Percentiles rank a stretch among this genome's conserved stretches.
Conservation (phyloP, 2,329 filamentous ascomycete species). For the Penicillium sp. region DNA sequence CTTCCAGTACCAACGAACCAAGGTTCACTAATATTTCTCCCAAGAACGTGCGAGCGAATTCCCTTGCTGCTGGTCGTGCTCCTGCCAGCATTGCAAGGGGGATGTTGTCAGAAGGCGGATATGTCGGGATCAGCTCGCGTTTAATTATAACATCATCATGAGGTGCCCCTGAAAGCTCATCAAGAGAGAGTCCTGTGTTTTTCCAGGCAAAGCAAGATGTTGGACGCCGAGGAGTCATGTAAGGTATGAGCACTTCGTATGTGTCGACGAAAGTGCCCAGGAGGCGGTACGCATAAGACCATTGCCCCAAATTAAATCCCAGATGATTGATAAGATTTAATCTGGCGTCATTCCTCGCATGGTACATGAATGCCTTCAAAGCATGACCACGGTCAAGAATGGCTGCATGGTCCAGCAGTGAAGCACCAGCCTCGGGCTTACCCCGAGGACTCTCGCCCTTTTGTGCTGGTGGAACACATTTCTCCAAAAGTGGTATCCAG, state of each 20-base stretch:
- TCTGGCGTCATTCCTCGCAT: conserved; percentile 22
- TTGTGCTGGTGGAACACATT: conserved; percentile 29
- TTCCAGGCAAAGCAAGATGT: conserved; percentile 13
- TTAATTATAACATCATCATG: neutral
- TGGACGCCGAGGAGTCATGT: conserved; percentile 12
- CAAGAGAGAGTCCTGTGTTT: conserved; percentile 25
- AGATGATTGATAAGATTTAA: conserved; percentile 43
- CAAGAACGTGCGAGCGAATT: conserved; percentile 29
- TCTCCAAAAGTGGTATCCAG: conserved; percentile 39
- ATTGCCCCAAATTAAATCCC: conserved; percentile 41
- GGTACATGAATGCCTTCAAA: conserved; percentile 33
- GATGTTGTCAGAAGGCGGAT: conserved; percentile 5
- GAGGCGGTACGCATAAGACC: conserved; percentile 42
- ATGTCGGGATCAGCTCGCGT: neutral
- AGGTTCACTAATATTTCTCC: conserved; percentile 42
- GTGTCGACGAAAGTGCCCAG: conserved; percentile 41
- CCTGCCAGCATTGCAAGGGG: conserved; percentile 24
- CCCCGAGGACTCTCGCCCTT: neutral
- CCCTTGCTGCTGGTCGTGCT: conserved; percentile 23
- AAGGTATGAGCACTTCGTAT: conserved; percentile 27
- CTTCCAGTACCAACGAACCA: conserved; percentile 43
- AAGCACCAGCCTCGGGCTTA: neutral
- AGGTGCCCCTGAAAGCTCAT: conserved; percentile 27
- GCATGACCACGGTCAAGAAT: conserved; percentile 27
- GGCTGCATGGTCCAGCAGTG: conserved; percentile 15